Percentiles rank a stretch among this genome's conserved stretches.
These are phyloP conservation scores for Cenococcum geophilum DNA, from an alignment of 495 filamentous ascomycete genomes.

Conservation along the genomic window DNA sequence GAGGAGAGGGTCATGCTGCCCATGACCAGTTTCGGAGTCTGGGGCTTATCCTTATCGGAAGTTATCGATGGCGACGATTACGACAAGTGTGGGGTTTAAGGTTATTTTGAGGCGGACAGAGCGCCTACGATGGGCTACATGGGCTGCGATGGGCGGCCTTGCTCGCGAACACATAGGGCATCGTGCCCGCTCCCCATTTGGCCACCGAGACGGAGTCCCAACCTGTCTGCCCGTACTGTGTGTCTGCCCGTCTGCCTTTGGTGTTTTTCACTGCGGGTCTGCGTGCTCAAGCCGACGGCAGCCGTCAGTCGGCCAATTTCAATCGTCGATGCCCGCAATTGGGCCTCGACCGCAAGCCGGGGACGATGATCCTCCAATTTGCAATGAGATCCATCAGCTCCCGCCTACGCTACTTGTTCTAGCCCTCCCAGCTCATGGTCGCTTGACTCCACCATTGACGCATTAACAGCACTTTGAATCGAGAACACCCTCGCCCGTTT, in stretches of 20 bases:
- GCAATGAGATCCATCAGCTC: not conserved
- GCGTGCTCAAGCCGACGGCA: no score
- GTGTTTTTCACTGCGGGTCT: no score
- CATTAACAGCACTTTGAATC: not conserved
- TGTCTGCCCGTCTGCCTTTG: no score
- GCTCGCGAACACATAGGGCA: no score
- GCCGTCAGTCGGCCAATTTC: not conserved
- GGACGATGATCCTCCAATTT: not conserved
- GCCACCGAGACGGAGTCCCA: no score
- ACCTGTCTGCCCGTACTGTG: no score
- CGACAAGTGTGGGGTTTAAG: slow-evolving; percentile 3
- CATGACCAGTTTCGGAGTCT: no score
- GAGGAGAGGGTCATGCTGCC: no score
- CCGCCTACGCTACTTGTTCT: not conserved
- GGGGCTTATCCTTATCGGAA: slow-evolving; percentile 18
- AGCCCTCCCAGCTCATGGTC: not conserved
- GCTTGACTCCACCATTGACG: no score
- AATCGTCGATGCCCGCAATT: slow-evolving; percentile 8
- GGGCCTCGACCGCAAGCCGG: not conserved
- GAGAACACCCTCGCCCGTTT: slow-evolving; percentile 15
- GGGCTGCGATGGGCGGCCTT: not conserved
- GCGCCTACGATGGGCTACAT: not conserved
- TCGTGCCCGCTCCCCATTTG: no score
- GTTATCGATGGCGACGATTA: slow-evolving; percentile 1
- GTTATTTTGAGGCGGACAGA: slow-evolving; percentile 14